These are phyloP conservation scores for Fragaria nilgerrensis DNA, from an alignment of 306 rosid species.

Conservation along the genomic window DNA sequence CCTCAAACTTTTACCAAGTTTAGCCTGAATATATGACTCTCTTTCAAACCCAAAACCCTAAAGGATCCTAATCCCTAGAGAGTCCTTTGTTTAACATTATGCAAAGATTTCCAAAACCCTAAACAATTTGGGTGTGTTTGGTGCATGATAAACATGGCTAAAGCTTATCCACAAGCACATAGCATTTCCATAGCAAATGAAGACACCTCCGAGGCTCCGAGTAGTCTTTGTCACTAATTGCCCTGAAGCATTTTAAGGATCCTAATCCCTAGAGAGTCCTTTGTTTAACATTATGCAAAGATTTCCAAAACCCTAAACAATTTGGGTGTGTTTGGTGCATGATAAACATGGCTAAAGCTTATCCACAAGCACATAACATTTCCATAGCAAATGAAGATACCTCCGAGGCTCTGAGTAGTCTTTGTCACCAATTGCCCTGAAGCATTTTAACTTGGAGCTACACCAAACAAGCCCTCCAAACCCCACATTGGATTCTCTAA, in stretches of 20 bases:
- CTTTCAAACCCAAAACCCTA: conserved; percentile 24
- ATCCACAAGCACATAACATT: conserved; percentile 21
- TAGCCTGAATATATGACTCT: conserved; percentile 27
- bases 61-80: conserved; percentile 62
- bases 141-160: conserved; percentile 35
- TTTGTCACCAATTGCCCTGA: conserved; percentile 30
- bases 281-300: conserved; percentile 30
- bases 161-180: conserved; percentile 34
- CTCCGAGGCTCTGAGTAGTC: conserved; percentile 8
- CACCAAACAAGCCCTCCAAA: conserved; percentile 37
- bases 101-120: not conserved
- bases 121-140: conserved; percentile 25
- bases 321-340: conserved; percentile 17
- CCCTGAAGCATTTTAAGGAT: conserved; percentile 22
- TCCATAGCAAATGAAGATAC: not conserved
- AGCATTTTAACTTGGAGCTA: conserved; percentile 28
- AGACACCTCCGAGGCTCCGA: not conserved
- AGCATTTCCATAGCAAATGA: not conserved
- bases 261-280: conserved; percentile 61
- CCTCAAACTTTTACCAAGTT: conserved; percentile 22
- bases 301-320: conserved; percentile 16
- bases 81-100: conserved; percentile 35
- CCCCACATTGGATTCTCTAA: conserved; percentile 91
- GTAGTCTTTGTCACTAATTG: conserved; percentile 34
- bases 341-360: conserved; percentile 42